Conservation (phyloP, 371 early-diverging fungal species). For the Mortierella sp. region DNA sequence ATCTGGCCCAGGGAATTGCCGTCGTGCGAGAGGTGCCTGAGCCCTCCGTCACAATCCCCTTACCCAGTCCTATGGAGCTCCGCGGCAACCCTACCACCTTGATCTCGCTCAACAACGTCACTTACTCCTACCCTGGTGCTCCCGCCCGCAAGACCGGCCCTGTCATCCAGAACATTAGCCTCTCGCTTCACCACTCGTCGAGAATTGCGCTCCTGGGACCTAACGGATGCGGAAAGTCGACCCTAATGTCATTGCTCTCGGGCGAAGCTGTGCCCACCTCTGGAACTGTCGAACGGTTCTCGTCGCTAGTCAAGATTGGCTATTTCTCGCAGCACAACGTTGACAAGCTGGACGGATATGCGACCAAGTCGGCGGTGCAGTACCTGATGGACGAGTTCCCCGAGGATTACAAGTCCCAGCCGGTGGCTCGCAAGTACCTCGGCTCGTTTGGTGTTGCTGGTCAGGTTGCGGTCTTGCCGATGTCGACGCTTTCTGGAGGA, state of each 20-base stretch:
- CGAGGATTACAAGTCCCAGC: slow-evolving; percentile 63
- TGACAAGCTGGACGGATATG: slow-evolving; percentile 68
- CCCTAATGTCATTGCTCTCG: slow-evolving; percentile 80
- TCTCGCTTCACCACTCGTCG: slow-evolving; percentile 70
- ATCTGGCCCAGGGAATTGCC: slow-evolving; percentile 59
- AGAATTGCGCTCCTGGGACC: slow-evolving; percentile 82
- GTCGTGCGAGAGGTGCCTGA: slow-evolving; percentile 74
- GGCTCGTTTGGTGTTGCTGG: slow-evolving; percentile 80
- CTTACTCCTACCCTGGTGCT: slow-evolving; percentile 68
- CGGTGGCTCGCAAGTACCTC: slow-evolving; percentile 73
- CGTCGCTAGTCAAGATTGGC: slow-evolving; percentile 71
- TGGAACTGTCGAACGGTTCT: slow-evolving; percentile 72
- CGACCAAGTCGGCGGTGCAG: slow-evolving; percentile 64
- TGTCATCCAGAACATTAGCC: slow-evolving; percentile 68
- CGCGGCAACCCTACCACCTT: slow-evolving; percentile 74
- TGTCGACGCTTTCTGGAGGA: slow-evolving; percentile 78
- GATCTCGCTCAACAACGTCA: slow-evolving; percentile 73
- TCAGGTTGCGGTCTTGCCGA: slow-evolving; percentile 62
- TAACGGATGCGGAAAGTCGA: slow-evolving; percentile 90
- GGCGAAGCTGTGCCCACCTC: slow-evolving; percentile 68
- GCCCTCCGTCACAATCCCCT: slow-evolving; percentile 64
- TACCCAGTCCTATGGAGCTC: slow-evolving; percentile 70
- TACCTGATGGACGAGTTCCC: slow-evolving; percentile 63
- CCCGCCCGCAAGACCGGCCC: slow-evolving; percentile 41
- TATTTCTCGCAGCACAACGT: slow-evolving; percentile 90